Evolutionary conservation across 108 stramenopile genomes (phyloP).

Genomic region (Ochromonas danica): DNA sequence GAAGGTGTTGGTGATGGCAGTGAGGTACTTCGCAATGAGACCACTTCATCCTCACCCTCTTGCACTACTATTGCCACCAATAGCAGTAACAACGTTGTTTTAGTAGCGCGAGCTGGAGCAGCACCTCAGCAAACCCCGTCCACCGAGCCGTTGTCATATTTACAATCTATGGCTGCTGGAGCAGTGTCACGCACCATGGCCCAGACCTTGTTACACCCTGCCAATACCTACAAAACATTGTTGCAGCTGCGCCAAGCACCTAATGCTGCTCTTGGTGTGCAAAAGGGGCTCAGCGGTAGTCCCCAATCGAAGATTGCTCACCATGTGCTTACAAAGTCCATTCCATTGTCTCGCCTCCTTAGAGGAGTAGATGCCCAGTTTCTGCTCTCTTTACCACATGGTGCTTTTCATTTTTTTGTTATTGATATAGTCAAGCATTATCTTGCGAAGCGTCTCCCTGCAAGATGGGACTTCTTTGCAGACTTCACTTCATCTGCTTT

Average conservation of each 20-base stretch:
- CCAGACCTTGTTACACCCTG: conserved; percentile 83
- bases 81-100: too few species aligned
- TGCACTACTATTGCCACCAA: too few species aligned
- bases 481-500: conserved; percentile 86
- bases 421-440: conserved; percentile 58
- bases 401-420: conserved; percentile 92
- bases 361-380: conserved; percentile 92
- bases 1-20: too few species aligned
- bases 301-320: conserved; percentile 3
- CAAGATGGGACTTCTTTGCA: neutral
- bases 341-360: conserved; percentile 52
- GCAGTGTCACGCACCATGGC: conserved; percentile 53
- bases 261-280: conserved; percentile 55
- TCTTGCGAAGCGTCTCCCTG: neutral
- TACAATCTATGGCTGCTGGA: conserved; percentile 7
- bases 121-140: too few species aligned
- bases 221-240: conserved; percentile 90
- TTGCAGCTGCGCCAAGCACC: conserved; percentile 68
- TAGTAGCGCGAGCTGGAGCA: too few species aligned
- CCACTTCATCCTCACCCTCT: too few species aligned
- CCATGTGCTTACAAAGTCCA: neutral
- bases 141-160: neutral
- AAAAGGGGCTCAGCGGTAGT: conserved; percentile 62
- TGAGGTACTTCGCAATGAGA: too few species aligned
- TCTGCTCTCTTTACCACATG: conserved; percentile 84